Percentiles rank a stretch among this genome's conserved stretches.
Conservation (phyloP, 2,329 filamentous ascomycete species). For the Colletotrichum caudatum region DNA sequence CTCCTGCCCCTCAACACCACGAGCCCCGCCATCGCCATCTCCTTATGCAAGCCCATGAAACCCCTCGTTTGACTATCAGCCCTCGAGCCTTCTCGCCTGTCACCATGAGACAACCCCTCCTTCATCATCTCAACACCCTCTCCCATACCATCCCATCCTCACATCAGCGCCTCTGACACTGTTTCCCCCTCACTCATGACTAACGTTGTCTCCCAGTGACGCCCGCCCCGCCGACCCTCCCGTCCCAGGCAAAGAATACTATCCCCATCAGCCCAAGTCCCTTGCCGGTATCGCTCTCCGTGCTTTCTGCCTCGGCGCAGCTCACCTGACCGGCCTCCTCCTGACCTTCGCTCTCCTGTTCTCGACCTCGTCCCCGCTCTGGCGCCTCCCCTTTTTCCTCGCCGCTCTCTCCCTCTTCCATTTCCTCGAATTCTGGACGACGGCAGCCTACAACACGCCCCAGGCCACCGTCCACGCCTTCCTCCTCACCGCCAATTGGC, state of each 20-base stretch:
- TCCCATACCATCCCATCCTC: constrained; percentile 17
- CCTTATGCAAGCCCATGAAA: constrained; percentile 24
- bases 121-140: neutral
- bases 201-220: constrained; percentile 40
- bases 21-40: constrained; percentile 30
- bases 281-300: constrained; percentile 70
- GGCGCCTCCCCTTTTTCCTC: constrained; percentile 76
- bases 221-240: constrained; percentile 43
- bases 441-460: constrained; percentile 84
- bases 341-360: constrained; percentile 50
- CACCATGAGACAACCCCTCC: neutral
- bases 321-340: constrained; percentile 54
- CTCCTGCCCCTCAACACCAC: constrained; percentile 32
- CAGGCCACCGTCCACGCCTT: constrained; percentile 81
- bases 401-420: constrained; percentile 83
- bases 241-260: constrained; percentile 50
- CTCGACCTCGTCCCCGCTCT: constrained; percentile 61
- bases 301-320: constrained; percentile 65
- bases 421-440: constrained; percentile 96
- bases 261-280: constrained; percentile 64
- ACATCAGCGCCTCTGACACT: constrained; percentile 2
- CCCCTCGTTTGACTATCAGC: constrained; percentile 14
- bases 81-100: constrained; percentile 2
- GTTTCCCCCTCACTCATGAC: constrained; percentile 33
- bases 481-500: constrained; percentile 86